Conservation (phyloP, 345 rosid species). For the Syzygium aqueum region DNA sequence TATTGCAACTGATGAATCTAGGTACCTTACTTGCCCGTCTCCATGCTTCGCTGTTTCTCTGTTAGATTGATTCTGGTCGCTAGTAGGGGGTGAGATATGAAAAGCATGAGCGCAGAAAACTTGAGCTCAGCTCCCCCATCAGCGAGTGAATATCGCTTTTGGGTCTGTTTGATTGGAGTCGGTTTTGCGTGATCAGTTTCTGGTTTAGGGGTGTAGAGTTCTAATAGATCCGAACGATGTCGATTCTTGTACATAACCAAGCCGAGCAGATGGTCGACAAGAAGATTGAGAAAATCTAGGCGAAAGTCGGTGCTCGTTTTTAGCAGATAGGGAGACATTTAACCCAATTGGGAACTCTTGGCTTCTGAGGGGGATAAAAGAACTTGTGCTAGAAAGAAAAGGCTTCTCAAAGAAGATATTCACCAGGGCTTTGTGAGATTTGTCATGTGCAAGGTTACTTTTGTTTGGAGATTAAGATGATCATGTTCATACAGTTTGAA, state of each 20-base stretch:
- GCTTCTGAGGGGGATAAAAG: not conserved
- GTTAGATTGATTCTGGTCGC: not conserved
- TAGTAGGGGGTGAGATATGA: not conserved
- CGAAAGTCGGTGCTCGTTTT: not conserved
- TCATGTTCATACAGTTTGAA: not conserved
- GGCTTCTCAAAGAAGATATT: not conserved
- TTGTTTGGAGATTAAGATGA: not conserved
- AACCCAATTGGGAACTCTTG: not conserved
- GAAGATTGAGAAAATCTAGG: not conserved
- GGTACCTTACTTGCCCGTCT: constrained; percentile 24
- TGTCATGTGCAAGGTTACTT: not conserved
- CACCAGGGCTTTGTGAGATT: not conserved
- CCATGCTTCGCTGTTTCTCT: not conserved
- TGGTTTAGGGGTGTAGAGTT: not conserved
- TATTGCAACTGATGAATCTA: constrained; percentile 73
- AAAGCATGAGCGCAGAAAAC: not conserved
- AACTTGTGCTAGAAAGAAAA: not conserved
- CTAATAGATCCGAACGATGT: not conserved
- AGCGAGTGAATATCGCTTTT: not conserved
- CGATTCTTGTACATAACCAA: not conserved
- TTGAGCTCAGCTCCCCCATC: not conserved
- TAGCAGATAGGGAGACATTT: not conserved
- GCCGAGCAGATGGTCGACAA: not conserved
- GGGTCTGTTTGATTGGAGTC: not conserved
- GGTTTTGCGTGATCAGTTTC: not conserved